A percentile compares a stretch with the other conserved stretches of the same genome.
These are phyloP conservation scores for Closterium sp. DNA, from an alignment of 139 green algal genomes.

Conservation along the genomic window DNA sequence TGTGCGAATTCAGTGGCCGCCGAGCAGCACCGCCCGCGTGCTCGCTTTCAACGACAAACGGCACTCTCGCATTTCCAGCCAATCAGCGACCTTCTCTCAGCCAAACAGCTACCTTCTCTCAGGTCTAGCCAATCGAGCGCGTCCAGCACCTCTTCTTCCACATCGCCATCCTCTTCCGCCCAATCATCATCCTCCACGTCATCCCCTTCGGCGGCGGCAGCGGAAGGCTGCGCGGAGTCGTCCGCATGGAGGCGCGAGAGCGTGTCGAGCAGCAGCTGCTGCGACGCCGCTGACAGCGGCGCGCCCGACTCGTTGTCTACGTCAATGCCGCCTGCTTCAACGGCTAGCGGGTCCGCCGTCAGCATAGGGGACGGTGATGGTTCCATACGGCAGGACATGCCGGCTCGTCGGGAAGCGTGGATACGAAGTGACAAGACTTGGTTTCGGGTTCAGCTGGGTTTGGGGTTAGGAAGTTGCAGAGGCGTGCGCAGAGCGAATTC, in stretches of 20 bases:
- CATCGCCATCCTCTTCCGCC: slow-evolving; percentile 45
- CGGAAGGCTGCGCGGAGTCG: neutral
- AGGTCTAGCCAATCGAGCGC: slow-evolving; percentile 49
- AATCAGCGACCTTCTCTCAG: slow-evolving; percentile 29
- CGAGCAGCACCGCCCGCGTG: neutral
- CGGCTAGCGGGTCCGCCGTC: neutral
- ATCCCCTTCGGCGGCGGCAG: slow-evolving; percentile 1
- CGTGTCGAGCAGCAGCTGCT: neutral
- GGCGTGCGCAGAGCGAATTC: neutral
- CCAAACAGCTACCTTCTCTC: slow-evolving; percentile 51
- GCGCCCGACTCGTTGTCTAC: neutral
- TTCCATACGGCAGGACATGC: neutral
- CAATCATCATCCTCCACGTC: slow-evolving; percentile 41
- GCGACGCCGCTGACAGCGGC: neutral
- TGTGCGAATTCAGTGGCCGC: neutral
- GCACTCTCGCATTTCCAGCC: slow-evolving; percentile 14
- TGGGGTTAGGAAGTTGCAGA: neutral
- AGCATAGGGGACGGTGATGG: neutral
- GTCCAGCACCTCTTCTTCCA: slow-evolving; percentile 41
- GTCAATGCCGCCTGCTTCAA: neutral
- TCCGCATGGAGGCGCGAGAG: neutral
- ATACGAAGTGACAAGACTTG: neutral
- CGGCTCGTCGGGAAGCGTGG: neutral
- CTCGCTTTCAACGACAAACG: slow-evolving; percentile 22
- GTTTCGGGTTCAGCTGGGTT: neutral